These are phyloP conservation scores for Thermochaetoides thermophila DNA, from an alignment of 495 filamentous ascomycete species.

Conservation along the genomic window DNA sequence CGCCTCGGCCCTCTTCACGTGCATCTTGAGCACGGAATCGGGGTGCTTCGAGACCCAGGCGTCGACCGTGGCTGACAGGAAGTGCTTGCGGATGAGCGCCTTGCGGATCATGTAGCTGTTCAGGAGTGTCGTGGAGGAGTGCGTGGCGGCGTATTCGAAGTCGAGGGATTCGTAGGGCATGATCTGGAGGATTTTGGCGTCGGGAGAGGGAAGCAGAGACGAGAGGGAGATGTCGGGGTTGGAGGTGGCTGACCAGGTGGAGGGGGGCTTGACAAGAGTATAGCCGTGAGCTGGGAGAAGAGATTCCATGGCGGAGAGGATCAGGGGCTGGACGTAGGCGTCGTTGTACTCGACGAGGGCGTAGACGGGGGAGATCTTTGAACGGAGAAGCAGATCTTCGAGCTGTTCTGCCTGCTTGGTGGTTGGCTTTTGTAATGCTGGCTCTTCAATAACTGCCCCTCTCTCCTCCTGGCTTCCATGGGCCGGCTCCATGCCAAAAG, in stretches of 20 bases:
- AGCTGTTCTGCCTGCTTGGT: not conserved
- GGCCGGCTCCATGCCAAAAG: no score
- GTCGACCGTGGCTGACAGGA: slow-evolving; percentile 61
- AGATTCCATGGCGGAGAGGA: slow-evolving; percentile 52
- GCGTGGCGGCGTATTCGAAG: slow-evolving; percentile 53
- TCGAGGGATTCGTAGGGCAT: slow-evolving; percentile 73
- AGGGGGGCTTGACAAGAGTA: slow-evolving; percentile 17
- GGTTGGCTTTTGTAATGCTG: no score
- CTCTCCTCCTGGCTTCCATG: no score
- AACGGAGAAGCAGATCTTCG: not conserved
- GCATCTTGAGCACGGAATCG: slow-evolving; percentile 43
- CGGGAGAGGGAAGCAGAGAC: slow-evolving; percentile 18
- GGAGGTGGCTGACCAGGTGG: slow-evolving; percentile 4
- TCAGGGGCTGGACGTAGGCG: slow-evolving; percentile 68
- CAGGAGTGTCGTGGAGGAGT: slow-evolving; percentile 44
- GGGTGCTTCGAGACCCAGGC: slow-evolving; percentile 76
- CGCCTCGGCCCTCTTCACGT: slow-evolving; percentile 59
- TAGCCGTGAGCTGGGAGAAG: slow-evolving; percentile 36
- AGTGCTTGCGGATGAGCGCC: slow-evolving; percentile 94
- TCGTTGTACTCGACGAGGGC: slow-evolving; percentile 75
- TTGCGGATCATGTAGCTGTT: slow-evolving; percentile 92
- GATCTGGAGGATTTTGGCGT: slow-evolving; percentile 57
- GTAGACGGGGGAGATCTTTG: slow-evolving; percentile 46
- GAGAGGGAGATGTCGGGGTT: slow-evolving; percentile 18
- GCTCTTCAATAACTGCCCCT: no score